Evolutionary conservation across 805 yeast genomes (phyloP), one percentile per base, ranked within the genome.

Genomic region (Saccharomycopsis vini): DNA sequence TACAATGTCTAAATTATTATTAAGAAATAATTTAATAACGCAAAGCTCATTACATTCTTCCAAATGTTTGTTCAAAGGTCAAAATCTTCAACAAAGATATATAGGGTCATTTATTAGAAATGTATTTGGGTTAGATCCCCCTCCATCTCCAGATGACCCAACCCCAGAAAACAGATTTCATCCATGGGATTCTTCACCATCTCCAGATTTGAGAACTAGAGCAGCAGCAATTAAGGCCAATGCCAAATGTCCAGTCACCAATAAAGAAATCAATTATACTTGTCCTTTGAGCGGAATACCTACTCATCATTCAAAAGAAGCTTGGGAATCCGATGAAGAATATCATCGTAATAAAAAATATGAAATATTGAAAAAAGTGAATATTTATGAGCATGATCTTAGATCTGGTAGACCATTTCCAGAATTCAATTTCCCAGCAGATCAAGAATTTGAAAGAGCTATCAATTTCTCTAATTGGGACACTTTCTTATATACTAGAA

Each of bases 281-380:
- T 92, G 97, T 65, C 98, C 98, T 1, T 66, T 74, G 45, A 84
- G 95, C 3, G 98, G 98, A 2, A 88, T 92, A 40, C 98, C 99
- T 20, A 92, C 98, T 3, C 98, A 92, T 61, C 94, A 86, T 58
- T 79, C 86, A 18, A 71, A 72, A 57, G 87, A 82, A 52, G 96
- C 95, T 1, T 92, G 97, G 95, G 80, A 79, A 56, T 63, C 67
- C 44, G 97, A 92, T 60, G 66, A 57, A 5, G 77, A 73, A 20
- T 89, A 89, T 60, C 96, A 86, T 56, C 56, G 65, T 20, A 58
- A 75, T 21, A 73, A 79, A 54, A 75, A 69, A 50, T 84, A 83
- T 61, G 85, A 87, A 56, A 63, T 75, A 36, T 72, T 92, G 67
- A 82, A 81, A 56, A 82, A 83, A 64, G 97, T 86, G 34, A 92